phyloP scores from a whole-genome alignment of 768 basidiomycete species.

The Lactifluus hygrophoroides region DNA sequence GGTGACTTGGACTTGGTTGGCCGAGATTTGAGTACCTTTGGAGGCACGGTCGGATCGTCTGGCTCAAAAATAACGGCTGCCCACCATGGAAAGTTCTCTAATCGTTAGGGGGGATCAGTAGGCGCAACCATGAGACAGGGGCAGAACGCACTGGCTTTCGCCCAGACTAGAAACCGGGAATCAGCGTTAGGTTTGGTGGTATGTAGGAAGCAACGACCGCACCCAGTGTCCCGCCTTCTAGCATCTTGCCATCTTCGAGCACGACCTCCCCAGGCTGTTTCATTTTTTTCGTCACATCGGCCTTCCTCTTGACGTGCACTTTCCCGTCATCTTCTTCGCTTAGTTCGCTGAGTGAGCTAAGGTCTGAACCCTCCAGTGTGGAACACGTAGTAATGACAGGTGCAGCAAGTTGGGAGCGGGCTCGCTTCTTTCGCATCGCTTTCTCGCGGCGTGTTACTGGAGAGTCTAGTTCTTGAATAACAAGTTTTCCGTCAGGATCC shows the following conservation, averaged over 20 bases:
- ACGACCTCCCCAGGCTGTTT: slow-evolving; percentile 28
- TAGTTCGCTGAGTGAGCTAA: slow-evolving; percentile 18
- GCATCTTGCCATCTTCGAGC: slow-evolving; percentile 29
- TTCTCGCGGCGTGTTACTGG: slow-evolving; percentile 59
- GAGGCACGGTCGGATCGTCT: slow-evolving; percentile 43
- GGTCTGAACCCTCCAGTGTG: slow-evolving; percentile 11
- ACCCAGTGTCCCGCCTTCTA: slow-evolving; percentile 63
- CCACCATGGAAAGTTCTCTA: slow-evolving; percentile 81
- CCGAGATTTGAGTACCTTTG: slow-evolving; percentile 26
- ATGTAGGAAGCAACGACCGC: slow-evolving; percentile 19
- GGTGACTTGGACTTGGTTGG: slow-evolving; percentile 28
- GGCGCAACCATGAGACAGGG: neutral
- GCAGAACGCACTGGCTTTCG: slow-evolving; percentile 52
- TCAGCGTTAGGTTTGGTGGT: neutral
- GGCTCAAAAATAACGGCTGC: slow-evolving; percentile 70
- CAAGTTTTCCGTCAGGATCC: slow-evolving; percentile 40
- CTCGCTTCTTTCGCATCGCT: slow-evolving; percentile 35
- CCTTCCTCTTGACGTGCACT: neutral
- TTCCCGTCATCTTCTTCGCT: slow-evolving; percentile 14
- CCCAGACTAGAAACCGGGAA: slow-evolving; percentile 58
- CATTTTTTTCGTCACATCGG: slow-evolving; percentile 5
- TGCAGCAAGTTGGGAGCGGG: slow-evolving; percentile 15
- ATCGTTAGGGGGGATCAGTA: neutral
- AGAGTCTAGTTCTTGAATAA: slow-evolving; percentile 67
- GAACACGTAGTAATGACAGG: slow-evolving; percentile 8